A percentile compares a stretch with the other conserved stretches of the same genome.
These are phyloP conservation scores for Amoebophrya sp. DNA, from an alignment of 169 alveolate genomes.

Conservation along the genomic window DNA sequence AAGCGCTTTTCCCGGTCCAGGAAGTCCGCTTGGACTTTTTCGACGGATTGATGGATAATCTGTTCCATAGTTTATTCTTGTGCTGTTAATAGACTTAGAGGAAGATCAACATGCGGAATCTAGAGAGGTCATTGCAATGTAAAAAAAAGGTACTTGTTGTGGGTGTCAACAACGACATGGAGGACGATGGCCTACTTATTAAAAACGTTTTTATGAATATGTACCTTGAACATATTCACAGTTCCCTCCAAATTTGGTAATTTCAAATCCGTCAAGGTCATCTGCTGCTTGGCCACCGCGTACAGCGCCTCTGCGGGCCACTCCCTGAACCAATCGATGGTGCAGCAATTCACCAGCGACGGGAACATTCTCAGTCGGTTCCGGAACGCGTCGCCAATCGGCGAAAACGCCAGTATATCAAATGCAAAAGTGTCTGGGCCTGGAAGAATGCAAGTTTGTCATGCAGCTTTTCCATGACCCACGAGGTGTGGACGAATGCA, in stretches of 20 bases:
- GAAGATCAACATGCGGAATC: no score
- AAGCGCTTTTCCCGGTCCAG: slow-evolving; percentile 58
- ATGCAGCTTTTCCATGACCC: no score
- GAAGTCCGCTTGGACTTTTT: slow-evolving; percentile 64
- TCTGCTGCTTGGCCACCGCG: slow-evolving; percentile 78
- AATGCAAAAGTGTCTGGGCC: no score
- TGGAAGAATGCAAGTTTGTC: no score
- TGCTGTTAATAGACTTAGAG: no score
- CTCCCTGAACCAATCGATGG: slow-evolving; percentile 86
- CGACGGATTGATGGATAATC: slow-evolving; percentile 81
- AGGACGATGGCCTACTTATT: background rate
- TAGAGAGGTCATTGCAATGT: no score
- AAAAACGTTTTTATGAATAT: background rate
- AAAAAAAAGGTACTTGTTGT: background rate
- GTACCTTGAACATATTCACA: slow-evolving; percentile 56
- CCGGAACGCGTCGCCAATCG: slow-evolving; percentile 76
- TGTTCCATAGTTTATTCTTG: slow-evolving; percentile 51
- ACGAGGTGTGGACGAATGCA: no score
- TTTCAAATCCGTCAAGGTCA: slow-evolving; percentile 50
- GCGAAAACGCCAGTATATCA: slow-evolving; percentile 87
- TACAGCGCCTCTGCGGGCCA: slow-evolving; percentile 83
- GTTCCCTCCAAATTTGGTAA: slow-evolving; percentile 58
- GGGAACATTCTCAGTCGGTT: slow-evolving; percentile 84
- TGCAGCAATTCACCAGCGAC: slow-evolving; percentile 83
- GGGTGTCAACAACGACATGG: background rate